A percentile compares a stretch with the other conserved stretches of the same genome.
These are phyloP conservation scores for Thamnidium elegans DNA, from an alignment of 192 early-diverging fungal species.

Conservation along the genomic window DNA sequence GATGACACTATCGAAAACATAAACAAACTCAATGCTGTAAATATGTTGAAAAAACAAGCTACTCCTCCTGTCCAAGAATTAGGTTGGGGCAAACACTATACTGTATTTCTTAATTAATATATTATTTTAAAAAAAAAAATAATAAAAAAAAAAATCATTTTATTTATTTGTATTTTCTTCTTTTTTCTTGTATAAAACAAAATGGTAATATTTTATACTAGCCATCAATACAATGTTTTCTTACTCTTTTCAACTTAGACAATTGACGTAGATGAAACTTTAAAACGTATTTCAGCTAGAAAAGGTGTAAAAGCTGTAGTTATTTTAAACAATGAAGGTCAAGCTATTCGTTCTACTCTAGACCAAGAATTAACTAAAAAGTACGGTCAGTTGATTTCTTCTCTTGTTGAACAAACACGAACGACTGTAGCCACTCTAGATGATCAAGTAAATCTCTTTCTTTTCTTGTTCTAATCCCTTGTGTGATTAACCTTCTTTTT, in stretches of 20 bases:
- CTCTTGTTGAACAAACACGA: constrained; percentile 73
- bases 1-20: too few species aligned
- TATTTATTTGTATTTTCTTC: too few species aligned
- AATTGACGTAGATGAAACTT: constrained; percentile 78
- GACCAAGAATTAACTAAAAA: constrained; percentile 76
- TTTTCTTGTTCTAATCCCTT: background rate
- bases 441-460: constrained; percentile 57
- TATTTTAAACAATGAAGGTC: constrained; percentile 88
- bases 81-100: too few species aligned
- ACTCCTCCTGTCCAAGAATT: too few species aligned
- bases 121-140: too few species aligned
- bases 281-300: constrained; percentile 81
- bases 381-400: constrained; percentile 82
- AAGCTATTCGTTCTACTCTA: constrained; percentile 86
- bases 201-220: too few species aligned
- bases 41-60: too few species aligned
- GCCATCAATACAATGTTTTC: too few species aligned
- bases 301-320: constrained; percentile 92
- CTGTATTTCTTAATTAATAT: too few species aligned
- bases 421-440: constrained; percentile 80
- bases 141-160: too few species aligned
- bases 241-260: constrained; percentile 5
- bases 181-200: too few species aligned
- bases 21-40: too few species aligned
- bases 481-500: background rate